Percentiles rank a stretch among this genome's conserved stretches.
Evolutionary conservation across 129 eudicot genomes (phyloP).

Genomic region (Mikania micrantha): DNA sequence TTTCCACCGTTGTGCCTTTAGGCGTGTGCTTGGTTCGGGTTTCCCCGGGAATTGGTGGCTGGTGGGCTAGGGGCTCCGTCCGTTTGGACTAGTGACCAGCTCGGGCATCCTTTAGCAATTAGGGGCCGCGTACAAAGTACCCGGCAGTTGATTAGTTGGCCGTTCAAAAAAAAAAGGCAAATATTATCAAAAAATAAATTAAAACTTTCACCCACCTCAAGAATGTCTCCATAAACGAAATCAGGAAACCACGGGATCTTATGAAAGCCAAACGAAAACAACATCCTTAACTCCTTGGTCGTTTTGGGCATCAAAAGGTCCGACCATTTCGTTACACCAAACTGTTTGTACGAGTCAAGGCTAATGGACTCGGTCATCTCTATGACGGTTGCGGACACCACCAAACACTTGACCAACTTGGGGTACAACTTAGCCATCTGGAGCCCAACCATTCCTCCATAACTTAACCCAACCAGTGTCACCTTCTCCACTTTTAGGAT

Average conservation of each 20-base stretch:
- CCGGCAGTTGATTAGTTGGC: too few relatives aligned
- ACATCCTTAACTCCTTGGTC: neutral
- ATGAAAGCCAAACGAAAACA: neutral
- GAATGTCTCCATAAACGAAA: neutral
- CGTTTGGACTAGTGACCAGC: too few relatives aligned
- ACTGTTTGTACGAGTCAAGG: neutral
- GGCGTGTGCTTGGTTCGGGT: too few relatives aligned
- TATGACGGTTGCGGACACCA: neutral
- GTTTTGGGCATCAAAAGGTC: conserved; percentile 2
- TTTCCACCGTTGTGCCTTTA: too few relatives aligned
- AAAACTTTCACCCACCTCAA: neutral
- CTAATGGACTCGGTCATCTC: neutral
- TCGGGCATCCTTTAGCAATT: too few relatives aligned
- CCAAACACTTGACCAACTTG: neutral
- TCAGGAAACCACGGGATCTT: neutral
- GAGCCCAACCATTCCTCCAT: conserved; percentile 44
- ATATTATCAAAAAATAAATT: too few relatives aligned
- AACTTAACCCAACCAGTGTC: conserved; percentile 48
- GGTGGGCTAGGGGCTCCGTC: too few relatives aligned
- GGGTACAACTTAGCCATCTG: neutral
- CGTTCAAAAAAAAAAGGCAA: too few relatives aligned
- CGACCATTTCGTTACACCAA: neutral
- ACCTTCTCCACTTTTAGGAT: conserved; percentile 34
- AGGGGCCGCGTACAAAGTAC: too few relatives aligned
- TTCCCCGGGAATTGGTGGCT: too few relatives aligned